Evolutionary conservation across 1,284 basidiomycete species (phyloP).

Genomic region (Pseudozyma thailandica): DNA sequence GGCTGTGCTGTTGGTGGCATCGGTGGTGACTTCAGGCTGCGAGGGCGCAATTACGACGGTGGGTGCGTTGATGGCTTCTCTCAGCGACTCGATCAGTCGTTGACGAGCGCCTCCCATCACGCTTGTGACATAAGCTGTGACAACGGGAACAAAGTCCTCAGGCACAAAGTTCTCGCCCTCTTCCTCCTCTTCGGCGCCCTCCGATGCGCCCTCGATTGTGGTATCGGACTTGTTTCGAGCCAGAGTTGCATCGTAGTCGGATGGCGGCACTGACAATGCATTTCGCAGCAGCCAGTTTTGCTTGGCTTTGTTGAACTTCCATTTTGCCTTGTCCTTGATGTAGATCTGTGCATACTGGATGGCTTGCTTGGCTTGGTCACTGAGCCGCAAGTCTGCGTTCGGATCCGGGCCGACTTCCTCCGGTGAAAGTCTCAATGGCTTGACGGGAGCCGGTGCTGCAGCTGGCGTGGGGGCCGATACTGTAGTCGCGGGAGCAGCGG

Average conservation of each 20-base stretch:
- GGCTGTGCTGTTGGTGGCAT: constrained; percentile 1
- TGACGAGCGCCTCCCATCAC: constrained; percentile 46
- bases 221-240: constrained; percentile 26
- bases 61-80: constrained; percentile 38
- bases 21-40: constrained; percentile 12
- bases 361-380: constrained; percentile 50
- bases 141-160: constrained; percentile 38
- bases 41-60: constrained; percentile 4
- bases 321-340: constrained; percentile 32
- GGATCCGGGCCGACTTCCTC: constrained; percentile 42
- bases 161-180: constrained; percentile 48
- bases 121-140: constrained; percentile 44
- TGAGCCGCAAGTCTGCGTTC: constrained; percentile 31
- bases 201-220: constrained; percentile 6
- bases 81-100: constrained; percentile 40
- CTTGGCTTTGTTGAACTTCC: constrained; percentile 56
- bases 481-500: not conserved
- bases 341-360: constrained; percentile 47
- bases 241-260: constrained; percentile 35
- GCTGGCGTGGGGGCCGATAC: not conserved
- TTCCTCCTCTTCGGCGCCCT: constrained; percentile 26
- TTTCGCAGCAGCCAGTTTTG: constrained; percentile 54
- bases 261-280: constrained; percentile 37
- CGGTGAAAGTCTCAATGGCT: constrained; percentile 3
- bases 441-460: constrained; percentile 1